Conservation (phyloP, 1,284 basidiomycete genomes). For the Fomitopsis palustris region DNA sequence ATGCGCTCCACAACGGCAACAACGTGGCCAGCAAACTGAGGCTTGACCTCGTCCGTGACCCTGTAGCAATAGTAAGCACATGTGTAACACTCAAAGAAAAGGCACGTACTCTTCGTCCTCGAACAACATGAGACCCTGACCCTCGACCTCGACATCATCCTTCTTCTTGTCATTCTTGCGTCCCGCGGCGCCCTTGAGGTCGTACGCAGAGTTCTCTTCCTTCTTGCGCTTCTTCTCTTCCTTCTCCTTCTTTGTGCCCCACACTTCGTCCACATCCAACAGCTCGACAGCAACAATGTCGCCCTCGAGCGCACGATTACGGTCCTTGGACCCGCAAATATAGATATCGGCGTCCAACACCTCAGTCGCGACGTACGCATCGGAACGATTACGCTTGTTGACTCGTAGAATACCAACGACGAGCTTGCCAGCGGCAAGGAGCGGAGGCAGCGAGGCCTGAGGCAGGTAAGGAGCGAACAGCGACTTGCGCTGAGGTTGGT, state of each 20-base stretch:
- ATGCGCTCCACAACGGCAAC: constrained; percentile 98
- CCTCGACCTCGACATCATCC: constrained; percentile 99
- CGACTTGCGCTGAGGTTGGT: constrained; percentile 93
- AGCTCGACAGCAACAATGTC: constrained; percentile 99
- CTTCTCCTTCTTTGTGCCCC: constrained; percentile 99
- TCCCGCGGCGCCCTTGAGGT: constrained; percentile 67
- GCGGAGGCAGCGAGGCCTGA: constrained; percentile 94
- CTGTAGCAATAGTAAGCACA: constrained; percentile 34
- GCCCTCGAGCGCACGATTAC: constrained; percentile 97
- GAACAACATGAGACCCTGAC: constrained; percentile 93
- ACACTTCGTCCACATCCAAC: constrained; percentile 96
- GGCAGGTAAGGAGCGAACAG: constrained; percentile 99
- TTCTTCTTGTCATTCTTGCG: constrained; percentile 99
- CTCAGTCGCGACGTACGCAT: constrained; percentile 99
- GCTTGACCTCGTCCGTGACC: constrained; percentile 96
- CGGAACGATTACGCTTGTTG: constrained; percentile 98
- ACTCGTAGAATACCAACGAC: constrained; percentile 97
- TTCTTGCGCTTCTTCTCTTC: constrained; percentile 99
- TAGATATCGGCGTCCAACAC: constrained; percentile 99
- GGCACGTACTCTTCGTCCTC: constrained; percentile 89
- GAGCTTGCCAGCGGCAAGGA: constrained; percentile 96
- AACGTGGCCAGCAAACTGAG: constrained; percentile 95
- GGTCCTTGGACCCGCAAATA: constrained; percentile 97
- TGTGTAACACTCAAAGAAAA: constrained; percentile 3
- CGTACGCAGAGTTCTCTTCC: constrained; percentile 95